Evolutionary conservation across 345 rosid species (phyloP).

Genomic region (Chamaenerion angustifolium): DNA sequence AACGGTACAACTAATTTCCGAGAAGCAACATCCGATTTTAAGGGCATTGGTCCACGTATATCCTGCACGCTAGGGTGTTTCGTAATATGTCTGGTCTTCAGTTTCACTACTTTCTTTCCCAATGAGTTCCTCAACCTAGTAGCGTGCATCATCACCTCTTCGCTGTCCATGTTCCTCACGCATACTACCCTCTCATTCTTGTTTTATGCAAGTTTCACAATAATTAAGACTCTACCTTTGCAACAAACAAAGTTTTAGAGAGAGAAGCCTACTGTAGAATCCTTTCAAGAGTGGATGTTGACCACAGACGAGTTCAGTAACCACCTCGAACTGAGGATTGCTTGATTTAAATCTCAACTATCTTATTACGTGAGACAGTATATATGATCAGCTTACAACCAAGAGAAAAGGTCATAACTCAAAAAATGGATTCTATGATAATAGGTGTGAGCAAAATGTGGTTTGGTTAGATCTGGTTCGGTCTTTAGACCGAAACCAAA

Average conservation of each 20-base stretch:
- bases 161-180: constrained; percentile 66
- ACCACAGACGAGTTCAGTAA: constrained; percentile 60
- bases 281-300: constrained; percentile 81
- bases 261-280: constrained; percentile 45
- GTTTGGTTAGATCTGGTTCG: too few species aligned
- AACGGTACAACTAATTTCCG: too few species aligned
- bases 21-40: too few species aligned
- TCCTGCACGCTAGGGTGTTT: constrained; percentile 84
- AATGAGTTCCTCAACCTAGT: constrained; percentile 59
- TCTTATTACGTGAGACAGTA: neutral
- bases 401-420: too few species aligned
- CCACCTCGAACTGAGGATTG: constrained; percentile 71
- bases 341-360: constrained; percentile 12
- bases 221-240: neutral
- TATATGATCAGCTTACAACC: too few species aligned
- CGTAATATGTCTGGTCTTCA: constrained; percentile 67
- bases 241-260: neutral
- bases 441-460: too few species aligned
- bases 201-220: constrained; percentile 33
- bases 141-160: constrained; percentile 47
- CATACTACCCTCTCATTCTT: constrained; percentile 72
- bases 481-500: too few species aligned
- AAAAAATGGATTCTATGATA: too few species aligned
- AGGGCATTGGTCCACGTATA: constrained; percentile 64
- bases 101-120: constrained; percentile 73